Evolutionary conservation across 805 yeast species (phyloP).

Genomic region (Clavispora carvajalis): DNA sequence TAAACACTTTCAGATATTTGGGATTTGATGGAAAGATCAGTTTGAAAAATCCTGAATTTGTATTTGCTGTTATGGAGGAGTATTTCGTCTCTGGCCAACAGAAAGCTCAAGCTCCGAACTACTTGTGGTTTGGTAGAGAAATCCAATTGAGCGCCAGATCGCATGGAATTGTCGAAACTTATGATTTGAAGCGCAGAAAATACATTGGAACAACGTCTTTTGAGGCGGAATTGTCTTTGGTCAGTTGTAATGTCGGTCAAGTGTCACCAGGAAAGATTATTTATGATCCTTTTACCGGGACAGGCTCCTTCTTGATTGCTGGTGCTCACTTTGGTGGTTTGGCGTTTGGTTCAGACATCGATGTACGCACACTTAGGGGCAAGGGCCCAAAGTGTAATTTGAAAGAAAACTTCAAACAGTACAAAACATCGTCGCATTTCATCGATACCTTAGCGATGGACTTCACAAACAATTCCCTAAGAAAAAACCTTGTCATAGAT

Average conservation of each 20-base stretch:
- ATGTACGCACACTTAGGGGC: slow-evolving; percentile 73
- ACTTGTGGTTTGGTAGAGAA: slow-evolving; percentile 72
- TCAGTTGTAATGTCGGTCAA: slow-evolving; percentile 83
- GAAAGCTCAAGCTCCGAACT: slow-evolving; percentile 45
- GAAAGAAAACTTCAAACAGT: slow-evolving; percentile 67
- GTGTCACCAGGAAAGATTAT: slow-evolving; percentile 59
- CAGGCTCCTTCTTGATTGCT: slow-evolving; percentile 89
- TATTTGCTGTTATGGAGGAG: slow-evolving; percentile 70
- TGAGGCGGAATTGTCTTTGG: slow-evolving; percentile 86
- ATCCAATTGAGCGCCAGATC: slow-evolving; percentile 59
- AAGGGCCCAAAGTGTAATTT: slow-evolving; percentile 50
- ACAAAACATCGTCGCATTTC: slow-evolving; percentile 50
- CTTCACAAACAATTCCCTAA: slow-evolving; percentile 83
- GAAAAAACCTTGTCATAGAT: slow-evolving; percentile 60
- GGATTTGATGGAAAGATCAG: slow-evolving; percentile 72
- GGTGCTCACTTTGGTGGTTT: slow-evolving; percentile 81
- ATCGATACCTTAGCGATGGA: slow-evolving; percentile 87
- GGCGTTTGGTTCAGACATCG: slow-evolving; percentile 86
- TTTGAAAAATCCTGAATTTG: slow-evolving; percentile 70
- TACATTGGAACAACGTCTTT: slow-evolving; percentile 96
- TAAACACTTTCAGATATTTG: slow-evolving; percentile 68
- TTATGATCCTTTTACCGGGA: slow-evolving; percentile 95
- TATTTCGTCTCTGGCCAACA: slow-evolving; percentile 48
- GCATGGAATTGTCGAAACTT: slow-evolving; percentile 62
- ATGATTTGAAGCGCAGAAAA: slow-evolving; percentile 75